phyloP scores from a whole-genome alignment of 352 stramenopile genomes.

The Phytophthora multivora region DNA sequence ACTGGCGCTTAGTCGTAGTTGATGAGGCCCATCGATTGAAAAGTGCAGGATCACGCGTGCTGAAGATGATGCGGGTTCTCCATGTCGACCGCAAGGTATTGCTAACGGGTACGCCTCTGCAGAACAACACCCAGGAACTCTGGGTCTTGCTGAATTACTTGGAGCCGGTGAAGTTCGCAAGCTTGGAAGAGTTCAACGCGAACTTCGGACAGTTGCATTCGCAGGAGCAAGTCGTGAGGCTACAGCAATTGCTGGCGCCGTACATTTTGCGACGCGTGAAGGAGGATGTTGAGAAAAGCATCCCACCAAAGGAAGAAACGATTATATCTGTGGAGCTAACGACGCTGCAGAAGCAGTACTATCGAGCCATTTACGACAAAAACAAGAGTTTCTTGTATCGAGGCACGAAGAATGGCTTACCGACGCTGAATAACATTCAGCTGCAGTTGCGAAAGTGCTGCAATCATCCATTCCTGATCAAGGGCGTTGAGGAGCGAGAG shows the following conservation, averaged over 20 bases:
- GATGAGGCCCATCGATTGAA: slow-evolving; percentile 88
- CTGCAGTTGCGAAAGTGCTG: slow-evolving; percentile 99
- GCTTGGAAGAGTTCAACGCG: slow-evolving; percentile 89
- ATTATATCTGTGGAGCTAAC: slow-evolving; percentile 98
- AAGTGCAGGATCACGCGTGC: slow-evolving; percentile 73
- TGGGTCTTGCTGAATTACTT: slow-evolving; percentile 98
- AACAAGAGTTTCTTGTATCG: slow-evolving; percentile 97
- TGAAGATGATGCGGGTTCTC: slow-evolving; percentile 88
- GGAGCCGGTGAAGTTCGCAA: slow-evolving; percentile 93
- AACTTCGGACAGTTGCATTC: slow-evolving; percentile 94
- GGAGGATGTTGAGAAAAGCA: slow-evolving; percentile 96
- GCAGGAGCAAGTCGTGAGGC: slow-evolving; percentile 93
- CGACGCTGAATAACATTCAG: slow-evolving; percentile 98
- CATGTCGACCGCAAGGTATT: slow-evolving; percentile 92
- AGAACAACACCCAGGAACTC: slow-evolving; percentile 97
- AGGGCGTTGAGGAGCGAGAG: slow-evolving; percentile 90
- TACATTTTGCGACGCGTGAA: slow-evolving; percentile 98
- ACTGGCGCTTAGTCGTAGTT: slow-evolving; percentile 84
- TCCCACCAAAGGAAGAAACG: slow-evolving; percentile 97
- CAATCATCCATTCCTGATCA: slow-evolving; percentile 99
- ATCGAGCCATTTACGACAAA: slow-evolving; percentile 99
- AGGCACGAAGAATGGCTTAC: slow-evolving; percentile 84
- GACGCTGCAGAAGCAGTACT: slow-evolving; percentile 99
- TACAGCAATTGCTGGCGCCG: slow-evolving; percentile 94
- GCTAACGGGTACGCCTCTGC: slow-evolving; percentile 97